phyloP scores from a whole-genome alignment of 306 rosid genomes.

The Bauhinia variegata region DNA sequence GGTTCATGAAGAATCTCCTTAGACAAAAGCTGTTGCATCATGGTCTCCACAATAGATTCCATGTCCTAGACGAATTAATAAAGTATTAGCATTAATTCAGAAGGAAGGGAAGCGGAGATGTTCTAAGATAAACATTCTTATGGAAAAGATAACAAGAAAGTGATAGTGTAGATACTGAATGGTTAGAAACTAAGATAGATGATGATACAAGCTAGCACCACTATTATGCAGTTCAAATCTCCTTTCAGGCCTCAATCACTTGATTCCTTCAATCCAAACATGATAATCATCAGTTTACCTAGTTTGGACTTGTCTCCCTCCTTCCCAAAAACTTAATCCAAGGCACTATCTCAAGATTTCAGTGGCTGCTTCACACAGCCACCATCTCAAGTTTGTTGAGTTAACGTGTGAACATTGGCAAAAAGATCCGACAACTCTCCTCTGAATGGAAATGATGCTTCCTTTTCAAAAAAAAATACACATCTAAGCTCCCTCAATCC shows the following conservation, averaged over 20 bases:
- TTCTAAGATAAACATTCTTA: background rate
- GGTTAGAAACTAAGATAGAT: background rate
- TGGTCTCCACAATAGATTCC: slow-evolving; percentile 89
- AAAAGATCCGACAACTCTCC: too few species aligned
- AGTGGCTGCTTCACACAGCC: too few species aligned
- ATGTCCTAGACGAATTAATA: slow-evolving; percentile 56
- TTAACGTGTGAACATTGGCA: too few species aligned
- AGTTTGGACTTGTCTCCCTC: too few species aligned
- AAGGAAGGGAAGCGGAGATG: background rate
- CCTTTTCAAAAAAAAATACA: too few species aligned
- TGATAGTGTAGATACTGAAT: background rate
- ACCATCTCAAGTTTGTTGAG: too few species aligned
- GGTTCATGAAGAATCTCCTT: slow-evolving; percentile 98
- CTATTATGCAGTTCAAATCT: slow-evolving; percentile 10
- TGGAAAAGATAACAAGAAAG: background rate
- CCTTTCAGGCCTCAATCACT: background rate
- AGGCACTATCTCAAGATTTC: too few species aligned
- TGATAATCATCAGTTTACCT: background rate
- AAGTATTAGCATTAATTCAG: slow-evolving; percentile 23
- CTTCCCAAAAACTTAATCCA: too few species aligned
- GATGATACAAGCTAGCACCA: background rate
- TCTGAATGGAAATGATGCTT: too few species aligned
- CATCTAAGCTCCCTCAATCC: too few species aligned
- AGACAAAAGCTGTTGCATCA: slow-evolving; percentile 95
- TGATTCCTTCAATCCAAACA: background rate